These are phyloP conservation scores for Aureobasidium musti DNA, from an alignment of 2,329 filamentous ascomycete genomes.

Conservation along the genomic window DNA sequence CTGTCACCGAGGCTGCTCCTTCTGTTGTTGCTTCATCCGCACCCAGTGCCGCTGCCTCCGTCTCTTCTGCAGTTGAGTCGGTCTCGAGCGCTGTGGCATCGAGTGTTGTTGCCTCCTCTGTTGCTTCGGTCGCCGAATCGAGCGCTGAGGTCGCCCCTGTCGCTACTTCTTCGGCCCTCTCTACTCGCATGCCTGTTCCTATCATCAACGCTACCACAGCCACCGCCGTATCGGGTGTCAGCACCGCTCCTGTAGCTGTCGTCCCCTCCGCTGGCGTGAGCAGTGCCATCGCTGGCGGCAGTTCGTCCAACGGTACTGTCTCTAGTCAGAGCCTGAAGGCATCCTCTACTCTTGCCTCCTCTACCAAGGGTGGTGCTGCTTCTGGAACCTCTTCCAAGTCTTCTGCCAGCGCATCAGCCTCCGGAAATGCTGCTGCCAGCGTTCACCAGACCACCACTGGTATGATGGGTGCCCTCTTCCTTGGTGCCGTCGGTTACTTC, in stretches of 20 bases:
- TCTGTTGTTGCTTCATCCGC: constrained; percentile 17
- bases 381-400: constrained; percentile 3
- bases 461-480: constrained; percentile 23
- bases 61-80: constrained; percentile 18
- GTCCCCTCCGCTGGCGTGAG: constrained; percentile 10
- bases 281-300: constrained; percentile 25
- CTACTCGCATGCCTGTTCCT: constrained; percentile 23
- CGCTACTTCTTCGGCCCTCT: constrained; percentile 5
- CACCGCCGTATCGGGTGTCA: neutral
- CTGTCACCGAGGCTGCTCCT: constrained; percentile 14
- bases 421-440: constrained; percentile 20
- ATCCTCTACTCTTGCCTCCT: constrained; percentile 7
- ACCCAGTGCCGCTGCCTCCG: constrained; percentile 8
- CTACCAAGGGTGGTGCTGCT: constrained; percentile 4
- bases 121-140: constrained; percentile 12
- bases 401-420: constrained; percentile 11
- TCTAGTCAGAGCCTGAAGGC: constrained; percentile 8
- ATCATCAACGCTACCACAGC: constrained; percentile 8
- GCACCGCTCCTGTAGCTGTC: constrained; percentile 2
- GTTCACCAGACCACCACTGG: constrained; percentile 4
- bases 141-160: constrained; percentile 12
- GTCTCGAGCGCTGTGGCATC: constrained; percentile 10
- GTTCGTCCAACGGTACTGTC: constrained; percentile 27
- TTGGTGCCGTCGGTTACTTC: constrained; percentile 26
- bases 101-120: constrained; percentile 4